Base-by-base conservation (phyloP, 2,329 filamentous ascomycete genomes). In the Sarocladium brachiariae region DNA sequence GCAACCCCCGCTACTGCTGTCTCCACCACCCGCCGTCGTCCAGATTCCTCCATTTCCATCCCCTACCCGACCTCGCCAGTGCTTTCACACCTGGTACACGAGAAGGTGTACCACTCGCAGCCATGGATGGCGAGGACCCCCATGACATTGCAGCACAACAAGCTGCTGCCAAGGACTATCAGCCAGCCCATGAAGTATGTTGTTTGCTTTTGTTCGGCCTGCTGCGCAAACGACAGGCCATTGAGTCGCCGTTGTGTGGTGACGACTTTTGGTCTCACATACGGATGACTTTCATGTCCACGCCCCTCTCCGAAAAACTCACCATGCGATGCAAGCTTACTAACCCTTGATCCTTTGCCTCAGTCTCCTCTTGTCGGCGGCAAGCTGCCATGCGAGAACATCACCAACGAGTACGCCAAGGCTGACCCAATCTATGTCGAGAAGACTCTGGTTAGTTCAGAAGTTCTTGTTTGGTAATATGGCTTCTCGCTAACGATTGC, bases 381-480 rank as follows among this genome's bases (percentile, higher is more conserved):
- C 54, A 88, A 87, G 68, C 81, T 83, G 61, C 80, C 87, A 49
- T 95, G 85, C 68, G 79, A 83, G 58, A 81, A 77, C 57, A 89
- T 99, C 63, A 83, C 87, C 14, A 77, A 84, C 56, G 88, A 96
- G 66, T 97, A 96, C 71, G 87, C 89, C 54, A 86, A 87, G 67
- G 91, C 89, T 54, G 91, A 97, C 65, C 83, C 85, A 5, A 74
- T 88, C 55, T 95, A 89, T 65, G 84, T 91, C 48, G 80, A 86
- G 53, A 97, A 97, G 74, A 96, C 91, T 46, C 78, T 81, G 63
- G 92, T 95, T 73, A 68, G 83, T 74, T 52, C 50, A 56, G 27
- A 39, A n/a, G n/a, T n/a, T n/a, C 27, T 7, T 13, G 27, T 30
- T 30, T 7, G 7, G 27, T 13, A 7, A 7, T 13, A 13, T 30